phyloP scores from a whole-genome alignment of 2,329 filamentous ascomycete species.

The Apiospora rasikravindrae region DNA sequence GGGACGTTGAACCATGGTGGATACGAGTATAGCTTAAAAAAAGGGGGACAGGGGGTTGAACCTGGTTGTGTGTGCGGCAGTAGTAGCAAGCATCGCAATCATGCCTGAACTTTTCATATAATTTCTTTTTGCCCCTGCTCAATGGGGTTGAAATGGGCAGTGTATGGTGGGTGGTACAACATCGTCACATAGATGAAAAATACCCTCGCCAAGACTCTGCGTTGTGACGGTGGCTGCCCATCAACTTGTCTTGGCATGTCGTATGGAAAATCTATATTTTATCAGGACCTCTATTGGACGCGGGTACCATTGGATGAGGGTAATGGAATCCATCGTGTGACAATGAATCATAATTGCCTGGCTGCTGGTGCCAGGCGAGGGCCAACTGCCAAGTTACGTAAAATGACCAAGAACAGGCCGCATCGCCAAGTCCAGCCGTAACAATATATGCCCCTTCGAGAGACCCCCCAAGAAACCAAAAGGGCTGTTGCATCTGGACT shows the following conservation, averaged over 20 bases:
- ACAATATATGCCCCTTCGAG: not conserved
- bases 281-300: not conserved
- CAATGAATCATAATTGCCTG: not conserved
- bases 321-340: not conserved
- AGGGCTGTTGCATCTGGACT: no score
- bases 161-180: not conserved
- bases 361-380: not conserved
- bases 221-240: not conserved
- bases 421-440: not conserved
- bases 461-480: not conserved
- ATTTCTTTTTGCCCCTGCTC: not conserved
- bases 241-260: not conserved
- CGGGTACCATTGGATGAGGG: not conserved
- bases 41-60: no score
- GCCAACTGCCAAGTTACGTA: slow-evolving; percentile 10
- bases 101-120: not conserved
- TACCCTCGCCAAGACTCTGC: not conserved
- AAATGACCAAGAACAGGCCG: not conserved
- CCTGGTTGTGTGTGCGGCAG: not conserved
- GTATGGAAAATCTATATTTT: not conserved
- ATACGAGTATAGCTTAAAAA: not conserved
- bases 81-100: not conserved
- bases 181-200: not conserved
- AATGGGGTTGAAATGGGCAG: not conserved
- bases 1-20: not conserved